A percentile compares a stretch with the other conserved stretches of the same genome.
These are phyloP conservation scores for Ophiostoma angusticollis DNA, from an alignment of 2,329 filamentous ascomycete species.

Conservation along the genomic window DNA sequence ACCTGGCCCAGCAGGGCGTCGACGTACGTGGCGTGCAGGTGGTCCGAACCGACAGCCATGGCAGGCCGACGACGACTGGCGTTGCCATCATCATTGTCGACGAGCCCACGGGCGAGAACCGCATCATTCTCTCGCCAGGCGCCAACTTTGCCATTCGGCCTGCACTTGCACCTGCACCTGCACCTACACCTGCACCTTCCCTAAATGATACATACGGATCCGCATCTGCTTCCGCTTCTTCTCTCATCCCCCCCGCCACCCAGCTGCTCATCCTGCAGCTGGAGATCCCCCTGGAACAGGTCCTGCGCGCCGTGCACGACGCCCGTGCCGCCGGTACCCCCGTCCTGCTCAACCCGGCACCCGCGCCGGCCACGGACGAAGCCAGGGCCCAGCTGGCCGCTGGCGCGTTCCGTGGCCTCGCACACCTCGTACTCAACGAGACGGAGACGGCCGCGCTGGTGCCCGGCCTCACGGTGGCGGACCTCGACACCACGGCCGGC, in stretches of 20 bases:
- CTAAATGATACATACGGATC: no score
- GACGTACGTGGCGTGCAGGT: slow-evolving; percentile 41
- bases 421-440: slow-evolving; percentile 62
- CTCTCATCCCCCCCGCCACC: slow-evolving; percentile 24
- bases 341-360: slow-evolving; percentile 60
- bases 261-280: slow-evolving; percentile 47
- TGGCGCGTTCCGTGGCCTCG: slow-evolving; percentile 36
- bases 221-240: no score
- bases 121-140: slow-evolving; percentile 61
- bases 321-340: slow-evolving; percentile 28
- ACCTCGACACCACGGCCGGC: slow-evolving; percentile 23
- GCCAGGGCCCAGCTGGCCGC: slow-evolving; percentile 42
- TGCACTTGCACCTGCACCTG: no score
- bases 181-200: no score
- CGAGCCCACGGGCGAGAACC: slow-evolving; percentile 58
- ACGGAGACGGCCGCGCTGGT: slow-evolving; percentile 56
- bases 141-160: slow-evolving; percentile 60
- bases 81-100: slow-evolving; percentile 68
- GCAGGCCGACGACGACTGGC: slow-evolving; percentile 49
- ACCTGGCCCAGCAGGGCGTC: slow-evolving; percentile 49
- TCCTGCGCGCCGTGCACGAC: slow-evolving; percentile 34
- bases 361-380: slow-evolving; percentile 46
- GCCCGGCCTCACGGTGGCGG: slow-evolving; percentile 26
- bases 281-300: slow-evolving; percentile 42
- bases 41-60: slow-evolving; percentile 20